phyloP scores from a whole-genome alignment of 2,329 filamentous ascomycete genomes.

The Epichloe hybrida region DNA sequence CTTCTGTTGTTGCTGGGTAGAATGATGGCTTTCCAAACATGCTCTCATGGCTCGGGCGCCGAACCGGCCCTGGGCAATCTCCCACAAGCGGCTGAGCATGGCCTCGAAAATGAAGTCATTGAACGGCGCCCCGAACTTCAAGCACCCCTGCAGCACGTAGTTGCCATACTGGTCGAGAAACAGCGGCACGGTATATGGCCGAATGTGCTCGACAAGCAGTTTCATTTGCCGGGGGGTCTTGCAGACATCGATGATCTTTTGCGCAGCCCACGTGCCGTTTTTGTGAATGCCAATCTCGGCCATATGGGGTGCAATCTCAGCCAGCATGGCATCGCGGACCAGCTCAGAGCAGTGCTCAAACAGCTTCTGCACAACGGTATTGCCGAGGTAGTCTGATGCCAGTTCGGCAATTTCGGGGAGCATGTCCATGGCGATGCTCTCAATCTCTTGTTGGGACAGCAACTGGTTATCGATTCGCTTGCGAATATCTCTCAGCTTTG shows the following conservation, averaged over 20 bases:
- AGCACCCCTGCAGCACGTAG: conserved; percentile 91
- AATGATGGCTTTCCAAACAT: conserved; percentile 89
- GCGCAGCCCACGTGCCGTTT: conserved; percentile 97
- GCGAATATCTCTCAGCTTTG: conserved; percentile 85
- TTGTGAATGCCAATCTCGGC: conserved; percentile 97
- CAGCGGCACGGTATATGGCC: conserved; percentile 74
- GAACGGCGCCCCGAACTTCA: conserved; percentile 78
- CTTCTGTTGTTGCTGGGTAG: conserved; percentile 88
- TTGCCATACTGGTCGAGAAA: conserved; percentile 98
- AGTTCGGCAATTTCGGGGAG: conserved; percentile 92
- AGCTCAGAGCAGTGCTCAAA: conserved; percentile 92
- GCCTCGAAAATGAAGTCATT: conserved; percentile 98
- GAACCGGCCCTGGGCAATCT: conserved; percentile 82
- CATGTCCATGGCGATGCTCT: conserved; percentile 86
- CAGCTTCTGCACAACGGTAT: conserved; percentile 98
- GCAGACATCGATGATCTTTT: conserved; percentile 97
- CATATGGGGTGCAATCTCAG: conserved; percentile 76
- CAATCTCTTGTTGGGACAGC: conserved; percentile 77
- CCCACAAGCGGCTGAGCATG: conserved; percentile 90
- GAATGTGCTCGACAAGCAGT: conserved; percentile 71
- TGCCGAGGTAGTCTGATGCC: conserved; percentile 89
- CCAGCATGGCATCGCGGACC: conserved; percentile 82
- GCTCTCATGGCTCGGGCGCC: conserved; percentile 93
- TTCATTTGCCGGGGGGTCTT: conserved; percentile 72
- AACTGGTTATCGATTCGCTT: conserved; percentile 96